phyloP scores from a whole-genome alignment of 257 asterid species.

The Fraxinus cuspidata region DNA sequence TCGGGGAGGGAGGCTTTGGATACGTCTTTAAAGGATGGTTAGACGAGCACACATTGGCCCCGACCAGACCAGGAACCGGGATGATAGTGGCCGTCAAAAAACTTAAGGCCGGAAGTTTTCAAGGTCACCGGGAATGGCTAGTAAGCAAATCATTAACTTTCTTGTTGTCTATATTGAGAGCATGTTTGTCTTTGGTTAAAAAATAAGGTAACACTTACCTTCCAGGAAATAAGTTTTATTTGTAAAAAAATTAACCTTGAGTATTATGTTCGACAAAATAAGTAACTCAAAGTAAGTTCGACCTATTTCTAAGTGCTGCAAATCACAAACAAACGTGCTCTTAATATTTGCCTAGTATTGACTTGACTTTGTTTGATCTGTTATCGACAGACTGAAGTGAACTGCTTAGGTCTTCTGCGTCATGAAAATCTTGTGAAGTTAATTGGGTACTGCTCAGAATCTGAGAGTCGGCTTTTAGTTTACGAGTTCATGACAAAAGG shows the following conservation, averaged over 20 bases:
- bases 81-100: constrained; percentile 73
- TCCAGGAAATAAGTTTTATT: not conserved
- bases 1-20: constrained; percentile 88
- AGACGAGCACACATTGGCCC: constrained; percentile 47
- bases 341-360: not conserved
- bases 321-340: not conserved
- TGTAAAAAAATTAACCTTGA: not conserved
- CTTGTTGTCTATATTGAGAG: not conserved
- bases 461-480: constrained; percentile 58
- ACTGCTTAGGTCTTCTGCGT: constrained; percentile 58
- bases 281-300: not conserved
- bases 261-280: not conserved
- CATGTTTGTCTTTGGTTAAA: not conserved
- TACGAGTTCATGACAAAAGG: constrained; percentile 77
- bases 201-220: not conserved
- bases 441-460: constrained; percentile 71
- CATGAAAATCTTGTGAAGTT: constrained; percentile 72
- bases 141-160: constrained; percentile 27
- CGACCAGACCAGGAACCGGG: constrained; percentile 64
- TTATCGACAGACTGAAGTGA: constrained; percentile 60
- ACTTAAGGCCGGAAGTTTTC: constrained; percentile 59
- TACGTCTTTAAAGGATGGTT: constrained; percentile 81
- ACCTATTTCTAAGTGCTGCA: not conserved
- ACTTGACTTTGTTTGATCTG: not conserved
- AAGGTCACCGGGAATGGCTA: constrained; percentile 87